A percentile compares a stretch with the other conserved stretches of the same genome.
These are phyloP conservation scores for Sporisorium graminicola DNA, from an alignment of 1,284 basidiomycete species.

Conservation along the genomic window DNA sequence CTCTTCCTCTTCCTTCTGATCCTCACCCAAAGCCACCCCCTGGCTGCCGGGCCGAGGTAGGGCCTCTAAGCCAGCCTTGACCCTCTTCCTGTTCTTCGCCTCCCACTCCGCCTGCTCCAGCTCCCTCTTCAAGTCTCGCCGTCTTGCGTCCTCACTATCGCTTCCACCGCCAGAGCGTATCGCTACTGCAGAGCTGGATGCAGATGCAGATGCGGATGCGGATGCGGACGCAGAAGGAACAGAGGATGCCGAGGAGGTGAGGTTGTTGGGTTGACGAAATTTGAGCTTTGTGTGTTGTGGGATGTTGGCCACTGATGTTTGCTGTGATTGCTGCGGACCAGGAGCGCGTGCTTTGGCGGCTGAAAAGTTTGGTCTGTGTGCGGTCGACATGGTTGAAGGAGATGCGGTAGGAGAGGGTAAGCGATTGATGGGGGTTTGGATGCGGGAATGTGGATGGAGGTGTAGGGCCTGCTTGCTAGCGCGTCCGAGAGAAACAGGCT, in stretches of 20 bases:
- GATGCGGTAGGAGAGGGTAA: too few species aligned
- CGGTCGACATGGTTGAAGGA: conserved; percentile 52
- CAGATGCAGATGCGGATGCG: not conserved
- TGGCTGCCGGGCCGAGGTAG: not conserved
- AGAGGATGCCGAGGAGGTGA: too few species aligned
- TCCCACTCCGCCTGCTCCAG: conserved; percentile 58
- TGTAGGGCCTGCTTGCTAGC: too few species aligned
- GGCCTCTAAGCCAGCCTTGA: conserved; percentile 29
- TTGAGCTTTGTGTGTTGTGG: conserved; percentile 66
- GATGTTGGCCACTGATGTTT: conserved; percentile 29
- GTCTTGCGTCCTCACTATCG: not conserved
- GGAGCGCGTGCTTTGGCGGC: conserved; percentile 60
- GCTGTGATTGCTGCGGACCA: conserved; percentile 44
- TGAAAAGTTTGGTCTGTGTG: conserved; percentile 67
- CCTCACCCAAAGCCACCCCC: conserved; percentile 14
- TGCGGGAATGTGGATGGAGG: too few species aligned
- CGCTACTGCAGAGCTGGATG: conserved; percentile 7
- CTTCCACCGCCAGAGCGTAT: not conserved
- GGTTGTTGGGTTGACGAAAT: conserved; percentile 62
- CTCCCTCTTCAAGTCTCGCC: conserved; percentile 60
- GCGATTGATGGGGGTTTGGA: not conserved
- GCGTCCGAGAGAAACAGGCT: too few species aligned
- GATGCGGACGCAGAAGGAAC: conserved; percentile 22
- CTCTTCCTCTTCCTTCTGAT: conserved; percentile 23
- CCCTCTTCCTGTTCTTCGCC: conserved; percentile 38